Conservation (phyloP, 805 yeast genomes). For the Hanseniaspora mollemarum region DNA sequence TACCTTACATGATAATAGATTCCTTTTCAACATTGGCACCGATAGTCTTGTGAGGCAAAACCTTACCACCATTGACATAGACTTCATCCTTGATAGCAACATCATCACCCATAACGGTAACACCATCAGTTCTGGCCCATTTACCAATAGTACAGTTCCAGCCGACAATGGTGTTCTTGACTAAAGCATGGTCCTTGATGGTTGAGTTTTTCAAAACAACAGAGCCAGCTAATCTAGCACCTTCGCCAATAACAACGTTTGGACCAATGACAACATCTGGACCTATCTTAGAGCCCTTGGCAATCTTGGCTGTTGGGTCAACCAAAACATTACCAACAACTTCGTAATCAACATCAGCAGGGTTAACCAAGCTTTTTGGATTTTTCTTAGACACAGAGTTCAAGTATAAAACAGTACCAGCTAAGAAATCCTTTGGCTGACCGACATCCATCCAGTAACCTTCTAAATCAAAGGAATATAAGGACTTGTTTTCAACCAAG, state of each 20-base stretch:
- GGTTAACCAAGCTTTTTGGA: constrained; percentile 54
- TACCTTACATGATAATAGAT: constrained; percentile 82
- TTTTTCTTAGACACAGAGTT: constrained; percentile 71
- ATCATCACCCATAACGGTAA: constrained; percentile 96
- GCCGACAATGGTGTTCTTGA: constrained; percentile 94
- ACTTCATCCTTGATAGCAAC: constrained; percentile 97
- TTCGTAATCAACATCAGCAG: constrained; percentile 42
- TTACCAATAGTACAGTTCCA: constrained; percentile 97
- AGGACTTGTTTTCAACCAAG: constrained; percentile 75
- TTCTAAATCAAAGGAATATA: constrained; percentile 93
- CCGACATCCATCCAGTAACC: constrained; percentile 99
- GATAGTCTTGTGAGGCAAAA: constrained; percentile 95
- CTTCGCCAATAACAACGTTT: constrained; percentile 88
- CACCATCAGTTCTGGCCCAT: constrained; percentile 98
- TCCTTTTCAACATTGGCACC: constrained; percentile 94
- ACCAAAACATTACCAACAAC: constrained; percentile 84
- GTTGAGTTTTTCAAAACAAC: constrained; percentile 83
- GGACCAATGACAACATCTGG: constrained; percentile 98
- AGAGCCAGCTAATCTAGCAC: constrained; percentile 95
- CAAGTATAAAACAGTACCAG: constrained; percentile 89
- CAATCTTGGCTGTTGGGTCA: constrained; percentile 90
- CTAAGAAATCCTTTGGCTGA: constrained; percentile 98
- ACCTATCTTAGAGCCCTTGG: constrained; percentile 88
- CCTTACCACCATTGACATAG: constrained; percentile 98
- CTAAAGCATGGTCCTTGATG: constrained; percentile 95